Conservation (phyloP, 2,329 filamentous ascomycete genomes). For the Diaporthe destruens region DNA sequence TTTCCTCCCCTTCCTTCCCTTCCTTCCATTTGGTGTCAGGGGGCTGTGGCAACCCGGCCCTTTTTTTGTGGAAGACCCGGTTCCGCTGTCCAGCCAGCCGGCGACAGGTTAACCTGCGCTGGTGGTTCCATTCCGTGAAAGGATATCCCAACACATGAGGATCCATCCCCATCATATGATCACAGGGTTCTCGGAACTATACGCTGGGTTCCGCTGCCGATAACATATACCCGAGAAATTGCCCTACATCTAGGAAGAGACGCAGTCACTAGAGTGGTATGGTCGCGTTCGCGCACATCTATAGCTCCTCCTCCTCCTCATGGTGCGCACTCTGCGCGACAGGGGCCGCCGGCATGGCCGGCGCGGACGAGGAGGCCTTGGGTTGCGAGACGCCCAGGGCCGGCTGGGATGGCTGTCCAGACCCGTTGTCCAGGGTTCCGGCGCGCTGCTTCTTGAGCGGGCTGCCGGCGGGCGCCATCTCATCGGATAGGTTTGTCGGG, state of each 20-base stretch:
- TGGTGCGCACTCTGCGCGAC: background rate
- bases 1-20: too few species aligned
- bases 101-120: background rate
- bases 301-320: slow-evolving; percentile 31
- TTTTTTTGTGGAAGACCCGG: too few species aligned
- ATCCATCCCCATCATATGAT: background rate
- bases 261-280: background rate
- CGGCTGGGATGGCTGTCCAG: slow-evolving; percentile 20
- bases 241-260: background rate
- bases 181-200: background rate
- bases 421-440: slow-evolving; percentile 64
- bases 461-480: slow-evolving; percentile 68
- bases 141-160: background rate
- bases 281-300: background rate
- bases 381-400: slow-evolving; percentile 18
- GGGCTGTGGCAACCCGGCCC: too few species aligned
- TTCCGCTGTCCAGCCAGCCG: background rate
- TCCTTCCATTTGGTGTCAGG: too few species aligned
- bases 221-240: background rate
- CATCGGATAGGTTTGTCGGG: slow-evolving; percentile 59
- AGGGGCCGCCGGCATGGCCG: slow-evolving; percentile 23
- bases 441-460: slow-evolving; percentile 82
- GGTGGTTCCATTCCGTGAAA: background rate
- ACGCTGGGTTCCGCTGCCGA: background rate
- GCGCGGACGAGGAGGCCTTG: slow-evolving; percentile 34